Percentiles rank a stretch among this genome's conserved stretches.
These are phyloP conservation scores for Pseudocercospora fijiensis DNA, from an alignment of 2,329 filamentous ascomycete species.

Conservation along the genomic window DNA sequence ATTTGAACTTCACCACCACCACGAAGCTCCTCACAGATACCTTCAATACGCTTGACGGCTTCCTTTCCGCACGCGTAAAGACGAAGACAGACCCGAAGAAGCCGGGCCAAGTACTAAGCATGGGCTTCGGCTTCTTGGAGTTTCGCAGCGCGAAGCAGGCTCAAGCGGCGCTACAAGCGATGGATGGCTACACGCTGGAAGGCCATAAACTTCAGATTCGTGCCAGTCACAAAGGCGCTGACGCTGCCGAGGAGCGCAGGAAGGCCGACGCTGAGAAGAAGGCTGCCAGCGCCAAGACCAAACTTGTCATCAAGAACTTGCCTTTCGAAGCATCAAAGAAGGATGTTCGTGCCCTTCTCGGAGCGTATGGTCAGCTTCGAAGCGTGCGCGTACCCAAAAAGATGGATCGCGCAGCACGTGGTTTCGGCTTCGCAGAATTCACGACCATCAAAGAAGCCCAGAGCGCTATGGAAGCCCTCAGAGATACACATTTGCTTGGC, in stretches of 20 bases:
- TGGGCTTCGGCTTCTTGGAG: slow-evolving; percentile 95
- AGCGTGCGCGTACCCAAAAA: slow-evolving; percentile 94
- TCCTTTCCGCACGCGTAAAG: slow-evolving; percentile 85
- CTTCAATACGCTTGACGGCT: slow-evolving; percentile 81
- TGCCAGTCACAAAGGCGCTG: slow-evolving; percentile 79
- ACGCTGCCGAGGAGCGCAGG: slow-evolving; percentile 82
- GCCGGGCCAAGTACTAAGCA: slow-evolving; percentile 81
- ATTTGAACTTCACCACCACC: slow-evolving; percentile 88
- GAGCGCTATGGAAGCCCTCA: slow-evolving; percentile 86
- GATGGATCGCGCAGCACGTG: slow-evolving; percentile 82
- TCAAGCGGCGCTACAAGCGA: slow-evolving; percentile 73
- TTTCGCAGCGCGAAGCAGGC: slow-evolving; percentile 78
- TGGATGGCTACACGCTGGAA: slow-evolving; percentile 87
- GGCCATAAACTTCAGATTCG: slow-evolving; percentile 82
- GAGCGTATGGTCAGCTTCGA: slow-evolving; percentile 86
- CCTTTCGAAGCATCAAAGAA: slow-evolving; percentile 95
- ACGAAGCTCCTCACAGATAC: slow-evolving; percentile 71
- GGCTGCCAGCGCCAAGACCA: slow-evolving; percentile 71
- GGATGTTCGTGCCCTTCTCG: slow-evolving; percentile 81
- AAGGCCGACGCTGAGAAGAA: slow-evolving; percentile 83
- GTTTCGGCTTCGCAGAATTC: slow-evolving; percentile 97
- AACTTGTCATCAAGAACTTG: slow-evolving; percentile 97
- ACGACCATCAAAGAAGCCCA: slow-evolving; percentile 84
- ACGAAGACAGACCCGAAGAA: slow-evolving; percentile 92
- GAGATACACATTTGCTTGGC: slow-evolving; percentile 89